Percentiles rank a stretch among this genome's conserved stretches.
Evolutionary conservation across 257 asterid genomes (phyloP).

Genomic region (Cruciata laevipes): DNA sequence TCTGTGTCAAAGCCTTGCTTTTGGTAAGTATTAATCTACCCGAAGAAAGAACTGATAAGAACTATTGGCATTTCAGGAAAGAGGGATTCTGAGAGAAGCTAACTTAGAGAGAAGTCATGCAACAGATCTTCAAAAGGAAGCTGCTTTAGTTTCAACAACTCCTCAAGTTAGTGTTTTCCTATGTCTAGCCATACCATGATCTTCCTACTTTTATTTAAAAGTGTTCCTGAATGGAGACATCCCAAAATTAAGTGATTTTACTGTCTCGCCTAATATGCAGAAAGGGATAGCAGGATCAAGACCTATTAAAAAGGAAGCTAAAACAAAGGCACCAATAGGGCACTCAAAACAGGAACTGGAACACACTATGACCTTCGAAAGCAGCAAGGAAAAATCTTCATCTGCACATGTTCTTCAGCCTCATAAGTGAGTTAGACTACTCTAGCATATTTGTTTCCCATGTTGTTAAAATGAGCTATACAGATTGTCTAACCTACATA

Average conservation of each 20-base stretch:
- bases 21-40: slow-evolving; percentile 1
- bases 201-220: neutral
- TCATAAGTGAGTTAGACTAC: slow-evolving; percentile 37
- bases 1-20: neutral
- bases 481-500: neutral
- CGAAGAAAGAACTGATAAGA: slow-evolving; percentile 12
- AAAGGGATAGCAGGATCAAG: slow-evolving; percentile 19
- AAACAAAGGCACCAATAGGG: slow-evolving; percentile 27
- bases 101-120: slow-evolving; percentile 44
- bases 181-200: neutral
- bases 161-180: slow-evolving; percentile 26
- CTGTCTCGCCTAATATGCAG: slow-evolving; percentile 29
- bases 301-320: slow-evolving; percentile 27
- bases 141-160: slow-evolving; percentile 27
- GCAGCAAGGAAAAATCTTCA: slow-evolving; percentile 38
- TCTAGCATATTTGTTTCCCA: neutral
- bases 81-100: slow-evolving; percentile 82
- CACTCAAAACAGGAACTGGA: slow-evolving; percentile 22
- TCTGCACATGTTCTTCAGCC: slow-evolving; percentile 25
- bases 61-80: slow-evolving; percentile 53
- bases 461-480: neutral
- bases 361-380: slow-evolving; percentile 18
- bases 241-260: neutral
- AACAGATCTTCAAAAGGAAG: slow-evolving; percentile 26
- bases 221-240: neutral